Evolutionary conservation across 169 alveolate genomes (phyloP), one percentile per base, ranked within the genome.

Genomic region (Plasmodium gallinaceum): DNA sequence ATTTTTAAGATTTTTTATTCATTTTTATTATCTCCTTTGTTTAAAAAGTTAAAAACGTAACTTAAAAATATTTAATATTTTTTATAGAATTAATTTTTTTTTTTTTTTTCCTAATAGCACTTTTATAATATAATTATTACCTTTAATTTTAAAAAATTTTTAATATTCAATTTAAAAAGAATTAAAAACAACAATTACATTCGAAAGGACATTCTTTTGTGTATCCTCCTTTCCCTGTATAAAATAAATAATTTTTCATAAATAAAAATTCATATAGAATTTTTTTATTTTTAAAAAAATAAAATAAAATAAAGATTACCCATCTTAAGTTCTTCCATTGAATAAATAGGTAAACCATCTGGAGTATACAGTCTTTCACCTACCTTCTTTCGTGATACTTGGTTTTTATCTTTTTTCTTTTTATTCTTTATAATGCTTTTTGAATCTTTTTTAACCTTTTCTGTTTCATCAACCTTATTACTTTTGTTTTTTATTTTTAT

Each of bases 191-290:
- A 66, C 96, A 94, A 65, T 61, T 70, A 37, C 96, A 94, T 46
- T 94, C 96, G 54, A 94, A 94, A 3, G 96, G 96, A 74, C 96
- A 94, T 9, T 83, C 74, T n/a, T 92, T 93, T 42, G 96, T 94
- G 60, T 68, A 91, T 12, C 96, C 96, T 37, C 96, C 96, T 22
- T 90, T 90, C 7, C 96, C 96, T 94, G 74, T 18, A 46, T 16
- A 37, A 10, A 16, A 57, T 7, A 61, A 46, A 5, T 16, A 66
- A 42, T 42, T 45, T 32, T 32, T 48, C 20, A 32, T 45, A 7
- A 3, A 74, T 88, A 22, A 20, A 66, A 22, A 26, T 26, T 14
- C 20, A 22, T 26, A 12, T 46, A 0, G 8, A n/a, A 22, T 18
- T 22, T 22, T n/a, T 18, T n/a, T 45, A 45, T 18, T 6, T 6